Evolutionary conservation across 2,329 filamentous ascomycete genomes (phyloP).

Genomic region (Phialemoniopsis sp.): DNA sequence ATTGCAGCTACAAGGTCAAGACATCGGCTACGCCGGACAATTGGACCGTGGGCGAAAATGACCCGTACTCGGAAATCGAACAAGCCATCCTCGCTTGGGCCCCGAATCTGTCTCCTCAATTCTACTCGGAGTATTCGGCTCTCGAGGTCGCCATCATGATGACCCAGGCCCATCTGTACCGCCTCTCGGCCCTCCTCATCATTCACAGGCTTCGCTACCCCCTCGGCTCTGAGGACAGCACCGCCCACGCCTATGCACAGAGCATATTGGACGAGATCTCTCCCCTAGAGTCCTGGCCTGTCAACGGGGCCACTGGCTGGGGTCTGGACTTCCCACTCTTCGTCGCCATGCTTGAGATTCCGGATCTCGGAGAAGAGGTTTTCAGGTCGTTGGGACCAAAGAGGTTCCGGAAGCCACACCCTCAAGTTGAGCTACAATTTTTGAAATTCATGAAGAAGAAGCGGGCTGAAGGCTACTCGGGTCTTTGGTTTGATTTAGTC

Average conservation of each 20-base stretch:
- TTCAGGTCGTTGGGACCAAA: no score
- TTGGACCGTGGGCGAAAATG: background rate
- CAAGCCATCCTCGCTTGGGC: slow-evolving; percentile 4
- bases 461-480: slow-evolving; percentile 2
- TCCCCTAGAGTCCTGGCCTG: no score
- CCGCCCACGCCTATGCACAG: slow-evolving; percentile 2
- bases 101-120: slow-evolving; percentile 5
- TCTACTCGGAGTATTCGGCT: slow-evolving; percentile 13
- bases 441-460: background rate
- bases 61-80: slow-evolving; percentile 7
- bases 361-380: no score
- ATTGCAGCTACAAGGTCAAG: slow-evolving; percentile 14
- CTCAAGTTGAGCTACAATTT: background rate
- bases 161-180: slow-evolving; percentile 23
- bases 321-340: no score
- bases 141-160: slow-evolving; percentile 19
- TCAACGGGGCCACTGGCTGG: no score
- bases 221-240: slow-evolving; percentile 18
- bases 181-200: slow-evolving; percentile 17
- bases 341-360: no score
- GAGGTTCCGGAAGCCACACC: no score
- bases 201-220: slow-evolving; percentile 23
- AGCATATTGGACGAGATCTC: no score
- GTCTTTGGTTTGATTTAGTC: slow-evolving; percentile 8
- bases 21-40: background rate